A percentile compares a stretch with the other conserved stretches of the same genome.
phyloP scores from a whole-genome alignment of 208 protist species.

The Blastocrithidia nonstop region DNA sequence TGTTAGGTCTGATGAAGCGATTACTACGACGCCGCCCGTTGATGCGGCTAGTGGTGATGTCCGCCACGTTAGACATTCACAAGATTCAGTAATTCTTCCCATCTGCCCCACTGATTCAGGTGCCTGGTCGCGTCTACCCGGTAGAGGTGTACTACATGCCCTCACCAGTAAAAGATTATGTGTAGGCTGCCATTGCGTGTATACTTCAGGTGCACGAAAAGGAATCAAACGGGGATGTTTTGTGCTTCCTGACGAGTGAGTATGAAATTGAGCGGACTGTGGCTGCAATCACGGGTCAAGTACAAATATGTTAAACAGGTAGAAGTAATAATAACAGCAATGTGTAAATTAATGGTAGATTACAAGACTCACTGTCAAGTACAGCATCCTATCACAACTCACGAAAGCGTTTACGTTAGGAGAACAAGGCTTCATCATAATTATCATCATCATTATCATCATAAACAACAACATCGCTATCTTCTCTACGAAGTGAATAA shows the following conservation, averaged over 20 bases:
- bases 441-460: too few relatives aligned
- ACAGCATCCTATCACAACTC: too few relatives aligned
- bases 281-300: slow-evolving; percentile 8
- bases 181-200: slow-evolving; percentile 45
- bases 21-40: slow-evolving; percentile 19
- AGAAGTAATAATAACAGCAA: background rate
- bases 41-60: slow-evolving; percentile 94
- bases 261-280: slow-evolving; percentile 73
- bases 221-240: slow-evolving; percentile 59
- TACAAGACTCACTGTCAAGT: too few relatives aligned
- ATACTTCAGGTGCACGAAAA: slow-evolving; percentile 55
- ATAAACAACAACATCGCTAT: too few relatives aligned
- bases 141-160: slow-evolving; percentile 68
- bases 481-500: too few relatives aligned
- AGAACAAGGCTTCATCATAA: too few relatives aligned
- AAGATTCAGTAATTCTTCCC: slow-evolving; percentile 96
- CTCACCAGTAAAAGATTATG: slow-evolving; percentile 87
- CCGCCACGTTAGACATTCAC: slow-evolving; percentile 93
- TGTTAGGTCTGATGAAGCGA: slow-evolving; percentile 95
- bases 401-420: background rate
- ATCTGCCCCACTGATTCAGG: slow-evolving; percentile 89
- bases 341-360: background rate
- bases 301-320: background rate
- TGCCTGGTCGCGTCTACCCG: slow-evolving; percentile 93
- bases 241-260: slow-evolving; percentile 84